Evolutionary conservation across 2,329 filamentous ascomycete species (phyloP).

Genomic region (Periconia sp.): DNA sequence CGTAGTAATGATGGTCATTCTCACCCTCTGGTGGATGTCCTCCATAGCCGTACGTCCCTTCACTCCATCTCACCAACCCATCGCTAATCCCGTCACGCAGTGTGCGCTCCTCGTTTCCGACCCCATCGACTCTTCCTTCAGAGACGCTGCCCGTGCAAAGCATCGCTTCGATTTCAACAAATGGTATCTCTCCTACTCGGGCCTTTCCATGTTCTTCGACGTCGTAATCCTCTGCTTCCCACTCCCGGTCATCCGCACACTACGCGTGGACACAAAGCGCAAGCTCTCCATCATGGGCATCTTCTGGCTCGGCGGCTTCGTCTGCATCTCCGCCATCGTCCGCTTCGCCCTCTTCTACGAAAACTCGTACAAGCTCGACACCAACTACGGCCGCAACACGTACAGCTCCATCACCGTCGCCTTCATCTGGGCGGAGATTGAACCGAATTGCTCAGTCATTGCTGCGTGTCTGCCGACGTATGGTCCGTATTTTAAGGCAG

Average conservation of each 20-base stretch:
- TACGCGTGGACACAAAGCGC: constrained; percentile 8
- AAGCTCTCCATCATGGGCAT: constrained; percentile 19
- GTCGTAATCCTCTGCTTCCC: constrained; percentile 17
- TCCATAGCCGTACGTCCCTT: constrained; percentile 11
- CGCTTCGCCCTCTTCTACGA: constrained; percentile 16
- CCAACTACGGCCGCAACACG: constrained; percentile 8
- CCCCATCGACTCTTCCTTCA: constrained; percentile 12
- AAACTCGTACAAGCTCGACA: constrained; percentile 9
- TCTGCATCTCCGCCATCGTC: constrained; percentile 16
- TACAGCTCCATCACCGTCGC: constrained; percentile 15
- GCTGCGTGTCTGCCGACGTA: constrained; percentile 18
- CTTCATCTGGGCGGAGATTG: constrained; percentile 19
- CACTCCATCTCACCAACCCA: background rate
- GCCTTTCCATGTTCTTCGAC: constrained; percentile 18
- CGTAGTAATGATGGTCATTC: constrained; percentile 7
- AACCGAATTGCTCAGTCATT: constrained; percentile 15
- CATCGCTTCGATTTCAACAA: constrained; percentile 19
- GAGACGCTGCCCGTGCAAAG: constrained; percentile 10
- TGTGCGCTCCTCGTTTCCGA: constrained; percentile 9
- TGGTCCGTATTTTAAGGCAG: constrained; percentile 12
- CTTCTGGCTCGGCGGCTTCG: constrained; percentile 19
- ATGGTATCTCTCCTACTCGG: constrained; percentile 17
- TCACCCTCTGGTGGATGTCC: constrained; percentile 15
- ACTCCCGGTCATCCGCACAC: constrained; percentile 14
- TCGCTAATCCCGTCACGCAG: background rate